A percentile compares a stretch with the other conserved stretches of the same genome.
These are phyloP conservation scores for Cytospora leucostoma DNA, from an alignment of 2,329 filamentous ascomycete genomes.

Conservation along the genomic window DNA sequence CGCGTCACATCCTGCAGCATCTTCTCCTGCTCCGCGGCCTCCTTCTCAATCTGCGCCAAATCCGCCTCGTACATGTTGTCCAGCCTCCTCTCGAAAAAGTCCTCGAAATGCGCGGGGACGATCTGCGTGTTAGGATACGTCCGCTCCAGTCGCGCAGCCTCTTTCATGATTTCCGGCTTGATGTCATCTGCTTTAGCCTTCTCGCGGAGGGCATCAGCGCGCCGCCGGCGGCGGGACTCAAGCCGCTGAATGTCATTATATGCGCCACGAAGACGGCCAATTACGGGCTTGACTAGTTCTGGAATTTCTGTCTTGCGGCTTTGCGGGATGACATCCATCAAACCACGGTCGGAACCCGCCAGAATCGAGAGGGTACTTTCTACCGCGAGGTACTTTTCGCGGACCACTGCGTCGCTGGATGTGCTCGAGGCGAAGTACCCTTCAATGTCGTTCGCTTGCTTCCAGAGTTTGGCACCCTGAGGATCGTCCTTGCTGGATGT, in stretches of 20 bases:
- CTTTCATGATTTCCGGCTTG: slow-evolving; percentile 76
- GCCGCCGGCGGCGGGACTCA: slow-evolving; percentile 77
- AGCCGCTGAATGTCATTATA: slow-evolving; percentile 85
- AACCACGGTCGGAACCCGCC: slow-evolving; percentile 73
- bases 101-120: slow-evolving; percentile 86
- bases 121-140: slow-evolving; percentile 83
- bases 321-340: slow-evolving; percentile 88
- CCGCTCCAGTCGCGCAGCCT: slow-evolving; percentile 82
- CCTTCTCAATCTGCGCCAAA: slow-evolving; percentile 67
- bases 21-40: slow-evolving; percentile 74
- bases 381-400: slow-evolving; percentile 75
- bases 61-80: slow-evolving; percentile 77
- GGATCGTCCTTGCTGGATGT: slow-evolving; percentile 69
- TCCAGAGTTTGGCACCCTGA: slow-evolving; percentile 68
- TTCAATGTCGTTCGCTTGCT: slow-evolving; percentile 75
- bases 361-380: slow-evolving; percentile 76
- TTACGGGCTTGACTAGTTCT: slow-evolving; percentile 76
- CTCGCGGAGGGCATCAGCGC: slow-evolving; percentile 75
- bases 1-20: slow-evolving; percentile 69
- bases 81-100: slow-evolving; percentile 82
- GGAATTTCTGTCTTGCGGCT: slow-evolving; percentile 78
- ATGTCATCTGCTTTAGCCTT: slow-evolving; percentile 88
- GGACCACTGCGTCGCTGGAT: slow-evolving; percentile 62
- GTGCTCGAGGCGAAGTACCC: slow-evolving; percentile 74
- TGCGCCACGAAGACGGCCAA: slow-evolving; percentile 72